Percentiles rank a stretch among this genome's conserved stretches.
These are phyloP conservation scores for Cyberlindnera mycetangii DNA, from an alignment of 805 yeast species.

Conservation along the genomic window DNA sequence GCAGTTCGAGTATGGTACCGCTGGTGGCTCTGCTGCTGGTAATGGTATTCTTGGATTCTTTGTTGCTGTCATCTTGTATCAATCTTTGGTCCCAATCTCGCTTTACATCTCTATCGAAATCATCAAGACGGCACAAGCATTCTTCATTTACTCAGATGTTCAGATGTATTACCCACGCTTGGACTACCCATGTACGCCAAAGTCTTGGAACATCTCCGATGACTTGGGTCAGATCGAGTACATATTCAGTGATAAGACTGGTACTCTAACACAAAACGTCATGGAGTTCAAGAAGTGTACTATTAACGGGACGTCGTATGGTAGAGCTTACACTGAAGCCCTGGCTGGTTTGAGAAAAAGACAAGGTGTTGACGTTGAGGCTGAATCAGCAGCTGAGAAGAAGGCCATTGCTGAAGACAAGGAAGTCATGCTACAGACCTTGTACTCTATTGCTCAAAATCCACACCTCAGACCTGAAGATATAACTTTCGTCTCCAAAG, in stretches of 20 bases:
- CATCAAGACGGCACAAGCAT: constrained; percentile 79
- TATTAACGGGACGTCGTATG: constrained; percentile 68
- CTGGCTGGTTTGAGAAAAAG: constrained; percentile 74
- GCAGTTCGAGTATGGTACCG: constrained; percentile 67
- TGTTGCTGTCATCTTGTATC: constrained; percentile 73
- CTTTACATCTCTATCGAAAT: constrained; percentile 79
- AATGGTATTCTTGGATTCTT: constrained; percentile 74
- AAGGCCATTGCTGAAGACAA: constrained; percentile 56
- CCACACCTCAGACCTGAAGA: constrained; percentile 51
- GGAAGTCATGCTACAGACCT: constrained; percentile 50
- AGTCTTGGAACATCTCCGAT: constrained; percentile 82
- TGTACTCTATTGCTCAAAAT: constrained; percentile 38
- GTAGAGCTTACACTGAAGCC: constrained; percentile 82
- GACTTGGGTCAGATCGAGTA: constrained; percentile 86
- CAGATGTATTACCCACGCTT: constrained; percentile 63
- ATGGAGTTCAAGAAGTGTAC: constrained; percentile 86
- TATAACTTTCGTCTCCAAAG: constrained; percentile 65
- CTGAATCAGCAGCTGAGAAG: constrained; percentile 50
- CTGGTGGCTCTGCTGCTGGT: constrained; percentile 60
- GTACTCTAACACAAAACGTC: constrained; percentile 78
- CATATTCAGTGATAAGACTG: constrained; percentile 81
- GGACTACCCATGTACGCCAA: constrained; percentile 82
- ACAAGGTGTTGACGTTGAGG: constrained; percentile 71
- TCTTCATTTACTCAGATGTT: constrained; percentile 73
- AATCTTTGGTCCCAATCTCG: constrained; percentile 80